Evolutionary conservation across 108 stramenopile genomes (phyloP).

Genomic region (Nitzschia sp.): DNA sequence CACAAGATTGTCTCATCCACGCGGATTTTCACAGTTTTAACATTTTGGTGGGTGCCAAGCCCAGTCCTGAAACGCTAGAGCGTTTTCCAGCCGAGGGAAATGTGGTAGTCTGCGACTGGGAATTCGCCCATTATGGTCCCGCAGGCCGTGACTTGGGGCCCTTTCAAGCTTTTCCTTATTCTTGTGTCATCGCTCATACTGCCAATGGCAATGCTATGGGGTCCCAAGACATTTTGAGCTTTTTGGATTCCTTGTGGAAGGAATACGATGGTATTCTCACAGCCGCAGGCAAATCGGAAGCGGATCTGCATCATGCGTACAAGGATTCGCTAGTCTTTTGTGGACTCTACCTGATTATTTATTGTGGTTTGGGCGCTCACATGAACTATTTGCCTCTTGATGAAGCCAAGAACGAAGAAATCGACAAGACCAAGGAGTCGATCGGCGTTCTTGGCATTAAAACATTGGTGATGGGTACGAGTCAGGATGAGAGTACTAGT

Average conservation of each 20-base stretch:
- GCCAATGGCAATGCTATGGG: constrained; percentile 3
- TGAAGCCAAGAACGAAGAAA: neutral
- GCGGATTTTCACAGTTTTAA: constrained; percentile 58
- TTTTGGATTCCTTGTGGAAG: neutral
- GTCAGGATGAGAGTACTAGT: neutral
- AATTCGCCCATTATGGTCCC: constrained; percentile 33
- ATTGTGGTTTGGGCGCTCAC: neutral
- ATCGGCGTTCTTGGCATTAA: constrained; percentile 11
- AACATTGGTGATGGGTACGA: neutral
- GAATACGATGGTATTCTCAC: constrained; percentile 3
- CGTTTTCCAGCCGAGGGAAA: constrained; percentile 17
- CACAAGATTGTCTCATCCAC: constrained; percentile 39
- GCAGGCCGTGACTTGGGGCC: constrained; percentile 32
- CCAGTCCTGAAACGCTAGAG: constrained; percentile 7
- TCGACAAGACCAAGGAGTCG: constrained; percentile 1
- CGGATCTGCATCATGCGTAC: neutral
- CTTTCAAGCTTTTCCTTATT: constrained; percentile 19
- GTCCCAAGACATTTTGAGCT: constrained; percentile 9
- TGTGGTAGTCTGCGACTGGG: constrained; percentile 40
- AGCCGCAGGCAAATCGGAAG: neutral
- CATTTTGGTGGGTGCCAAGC: constrained; percentile 49
- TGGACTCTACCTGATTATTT: neutral
- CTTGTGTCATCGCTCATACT: constrained; percentile 18
- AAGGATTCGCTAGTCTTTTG: constrained; percentile 13
- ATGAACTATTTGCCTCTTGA: constrained; percentile 20